These are phyloP conservation scores for Naganishia vishniacii DNA, from an alignment of 768 basidiomycete species.

Conservation along the genomic window DNA sequence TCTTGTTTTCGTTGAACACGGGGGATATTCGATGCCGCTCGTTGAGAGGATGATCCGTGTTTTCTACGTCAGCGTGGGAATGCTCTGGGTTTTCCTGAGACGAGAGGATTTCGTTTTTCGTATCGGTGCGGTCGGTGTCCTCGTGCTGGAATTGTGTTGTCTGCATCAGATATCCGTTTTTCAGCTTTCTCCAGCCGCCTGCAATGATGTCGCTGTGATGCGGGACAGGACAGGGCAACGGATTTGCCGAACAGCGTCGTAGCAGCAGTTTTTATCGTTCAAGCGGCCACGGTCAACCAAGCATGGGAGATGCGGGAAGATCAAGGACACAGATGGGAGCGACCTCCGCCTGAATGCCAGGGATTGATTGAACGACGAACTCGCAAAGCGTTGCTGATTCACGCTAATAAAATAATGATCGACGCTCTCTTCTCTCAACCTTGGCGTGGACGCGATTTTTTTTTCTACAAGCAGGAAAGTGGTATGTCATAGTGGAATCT, in stretches of 20 bases:
- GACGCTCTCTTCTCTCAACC: not conserved
- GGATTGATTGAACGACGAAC: no score
- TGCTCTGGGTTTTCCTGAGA: no score
- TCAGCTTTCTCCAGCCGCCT: not conserved
- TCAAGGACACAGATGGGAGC: no score
- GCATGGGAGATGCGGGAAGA: not conserved
- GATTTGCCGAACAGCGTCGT: not conserved
- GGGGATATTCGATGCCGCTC: not conserved
- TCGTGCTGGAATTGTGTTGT: constrained; percentile 4
- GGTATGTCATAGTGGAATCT: no score
- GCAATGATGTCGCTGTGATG: not conserved
- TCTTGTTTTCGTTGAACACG: constrained; percentile 19
- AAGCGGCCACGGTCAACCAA: no score
- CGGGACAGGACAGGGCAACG: not conserved
- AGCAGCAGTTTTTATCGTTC: no score
- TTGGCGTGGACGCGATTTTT: no score
- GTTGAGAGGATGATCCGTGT: not conserved
- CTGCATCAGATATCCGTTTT: constrained; percentile 11
- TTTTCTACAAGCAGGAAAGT: no score
- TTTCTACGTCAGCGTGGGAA: not conserved
- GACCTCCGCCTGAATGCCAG: no score
- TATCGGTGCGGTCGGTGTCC: constrained; percentile 15
- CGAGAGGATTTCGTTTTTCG: not conserved
- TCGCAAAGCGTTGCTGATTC: not conserved
- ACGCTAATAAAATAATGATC: not conserved